Evolutionary conservation across 2,329 filamentous ascomycete species (phyloP).

Genomic region (Pseudocercospora musae): DNA sequence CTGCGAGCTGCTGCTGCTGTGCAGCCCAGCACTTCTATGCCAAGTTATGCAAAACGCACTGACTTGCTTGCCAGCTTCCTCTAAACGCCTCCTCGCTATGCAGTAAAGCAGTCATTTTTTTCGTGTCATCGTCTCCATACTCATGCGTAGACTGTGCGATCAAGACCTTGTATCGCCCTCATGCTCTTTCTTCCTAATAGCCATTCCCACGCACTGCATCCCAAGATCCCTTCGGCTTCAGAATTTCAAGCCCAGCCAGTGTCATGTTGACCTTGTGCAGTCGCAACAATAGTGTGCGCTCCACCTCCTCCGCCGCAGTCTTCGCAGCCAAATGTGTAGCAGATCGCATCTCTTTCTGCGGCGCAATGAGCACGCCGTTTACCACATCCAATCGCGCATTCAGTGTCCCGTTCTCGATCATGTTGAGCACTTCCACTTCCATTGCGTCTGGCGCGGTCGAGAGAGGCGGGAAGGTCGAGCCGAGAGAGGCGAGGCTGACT

Average conservation of each 20-base stretch:
- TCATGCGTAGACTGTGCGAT: neutral
- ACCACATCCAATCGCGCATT: slow-evolving; percentile 82
- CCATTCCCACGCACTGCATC: slow-evolving; percentile 10
- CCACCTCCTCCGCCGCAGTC: slow-evolving; percentile 65
- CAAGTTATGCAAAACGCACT: neutral
- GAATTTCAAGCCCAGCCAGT: slow-evolving; percentile 66
- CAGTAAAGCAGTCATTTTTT: neutral
- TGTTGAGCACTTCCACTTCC: slow-evolving; percentile 68
- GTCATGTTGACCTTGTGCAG: slow-evolving; percentile 74
- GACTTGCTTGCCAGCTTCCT: neutral
- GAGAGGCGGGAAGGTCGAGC: slow-evolving; percentile 63
- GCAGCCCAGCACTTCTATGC: neutral
- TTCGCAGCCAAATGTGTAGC: slow-evolving; percentile 69
- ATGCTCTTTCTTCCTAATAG: neutral
- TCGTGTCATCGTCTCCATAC: neutral
- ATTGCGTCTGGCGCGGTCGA: slow-evolving; percentile 48
- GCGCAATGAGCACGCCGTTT: slow-evolving; percentile 72
- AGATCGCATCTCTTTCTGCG: slow-evolving; percentile 62
- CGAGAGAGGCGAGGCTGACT: slow-evolving; percentile 76
- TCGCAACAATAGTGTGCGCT: slow-evolving; percentile 70
- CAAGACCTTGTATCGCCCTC: neutral
- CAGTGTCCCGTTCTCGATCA: slow-evolving; percentile 72
- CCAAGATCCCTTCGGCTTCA: slow-evolving; percentile 15
- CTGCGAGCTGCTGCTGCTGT: neutral
- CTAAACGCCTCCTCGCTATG: slow-evolving; percentile 3